Conservation (phyloP, 495 filamentous ascomycete species). For the Hypoxylon perforatum region DNA sequence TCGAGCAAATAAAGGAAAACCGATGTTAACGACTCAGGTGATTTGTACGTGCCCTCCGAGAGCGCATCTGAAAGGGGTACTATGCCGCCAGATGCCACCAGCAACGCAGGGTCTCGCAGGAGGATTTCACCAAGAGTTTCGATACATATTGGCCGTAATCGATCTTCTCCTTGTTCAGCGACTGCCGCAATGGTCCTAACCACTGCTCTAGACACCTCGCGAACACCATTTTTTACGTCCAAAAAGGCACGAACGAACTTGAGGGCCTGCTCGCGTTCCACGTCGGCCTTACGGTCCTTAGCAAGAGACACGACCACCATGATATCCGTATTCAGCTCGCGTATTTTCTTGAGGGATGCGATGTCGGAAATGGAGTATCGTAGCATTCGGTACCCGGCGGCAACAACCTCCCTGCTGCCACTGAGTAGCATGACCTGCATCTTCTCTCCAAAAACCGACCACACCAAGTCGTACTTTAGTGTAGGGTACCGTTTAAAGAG, state of each 20-base stretch:
- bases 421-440: slow-evolving; percentile 96
- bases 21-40: slow-evolving; percentile 83
- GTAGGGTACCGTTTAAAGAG: slow-evolving; percentile 93
- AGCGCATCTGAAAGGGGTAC: slow-evolving; percentile 84
- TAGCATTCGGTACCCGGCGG: slow-evolving; percentile 91
- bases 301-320: slow-evolving; percentile 89
- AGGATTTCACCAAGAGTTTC: slow-evolving; percentile 93
- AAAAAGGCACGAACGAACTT: slow-evolving; percentile 97
- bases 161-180: slow-evolving; percentile 84
- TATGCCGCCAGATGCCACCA: slow-evolving; percentile 84
- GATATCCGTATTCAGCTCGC: slow-evolving; percentile 87
- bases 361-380: slow-evolving; percentile 95
- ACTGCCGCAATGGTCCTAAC: slow-evolving; percentile 88
- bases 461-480: slow-evolving; percentile 93
- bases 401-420: slow-evolving; percentile 94
- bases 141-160: slow-evolving; percentile 86
- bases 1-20: slow-evolving; percentile 92
- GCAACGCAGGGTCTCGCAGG: slow-evolving; percentile 80
- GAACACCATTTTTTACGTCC: slow-evolving; percentile 92
- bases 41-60: slow-evolving; percentile 89
- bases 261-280: slow-evolving; percentile 95
- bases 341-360: slow-evolving; percentile 87
- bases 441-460: slow-evolving; percentile 91
- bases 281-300: slow-evolving; percentile 93
- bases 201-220: slow-evolving; percentile 86